These are phyloP conservation scores for Neoscytalidium dimidiatum DNA, from an alignment of 2,329 filamentous ascomycete species.

Conservation along the genomic window DNA sequence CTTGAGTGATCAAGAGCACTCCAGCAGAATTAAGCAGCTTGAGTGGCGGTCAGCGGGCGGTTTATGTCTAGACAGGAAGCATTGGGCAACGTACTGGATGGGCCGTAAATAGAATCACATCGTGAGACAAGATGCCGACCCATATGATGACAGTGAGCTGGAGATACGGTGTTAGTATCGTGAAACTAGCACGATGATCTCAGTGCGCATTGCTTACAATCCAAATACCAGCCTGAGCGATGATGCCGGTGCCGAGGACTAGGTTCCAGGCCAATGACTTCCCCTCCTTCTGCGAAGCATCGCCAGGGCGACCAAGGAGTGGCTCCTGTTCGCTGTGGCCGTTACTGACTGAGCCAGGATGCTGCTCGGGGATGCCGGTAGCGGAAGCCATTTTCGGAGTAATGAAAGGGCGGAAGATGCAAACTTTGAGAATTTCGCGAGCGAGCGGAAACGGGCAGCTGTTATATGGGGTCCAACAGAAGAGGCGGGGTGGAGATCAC, in stretches of 20 bases:
- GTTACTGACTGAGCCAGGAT: conserved; percentile 38
- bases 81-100: conserved; percentile 66
- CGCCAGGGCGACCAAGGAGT: conserved; percentile 69
- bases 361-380: conserved; percentile 63
- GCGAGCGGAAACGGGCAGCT: neutral
- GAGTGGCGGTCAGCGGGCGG: neutral
- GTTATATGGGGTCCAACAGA: conserved; percentile 9
- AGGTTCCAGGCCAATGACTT: conserved; percentile 70
- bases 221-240: conserved; percentile 78
- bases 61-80: conserved; percentile 22
- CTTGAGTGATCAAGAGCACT: conserved; percentile 74
- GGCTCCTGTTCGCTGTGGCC: conserved; percentile 59
- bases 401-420: neutral
- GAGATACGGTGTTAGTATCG: neutral
- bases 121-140: conserved; percentile 69
- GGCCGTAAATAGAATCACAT: conserved; percentile 80
- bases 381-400: conserved; percentile 63
- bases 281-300: conserved; percentile 69
- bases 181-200: neutral
- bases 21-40: conserved; percentile 62
- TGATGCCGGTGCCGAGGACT: conserved; percentile 79
- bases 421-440: neutral
- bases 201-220: conserved; percentile 51
- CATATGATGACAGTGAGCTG: conserved; percentile 74
- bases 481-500: conserved; percentile 13